Conservation (phyloP, 164 flowering plant genomes). For the Malania oleifera region DNA sequence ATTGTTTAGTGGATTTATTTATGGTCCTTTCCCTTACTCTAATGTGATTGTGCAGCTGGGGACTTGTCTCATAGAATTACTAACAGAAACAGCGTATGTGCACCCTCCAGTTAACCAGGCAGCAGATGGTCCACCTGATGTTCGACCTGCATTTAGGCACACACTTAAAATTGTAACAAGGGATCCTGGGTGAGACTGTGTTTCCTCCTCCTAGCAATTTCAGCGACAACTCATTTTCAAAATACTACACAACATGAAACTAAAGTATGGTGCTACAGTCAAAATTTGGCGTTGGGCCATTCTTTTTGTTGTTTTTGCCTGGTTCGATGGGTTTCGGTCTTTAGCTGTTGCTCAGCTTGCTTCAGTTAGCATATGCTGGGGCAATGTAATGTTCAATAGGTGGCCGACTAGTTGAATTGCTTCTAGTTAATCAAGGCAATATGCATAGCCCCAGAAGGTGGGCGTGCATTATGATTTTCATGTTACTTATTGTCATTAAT, state of each 20-base stretch:
- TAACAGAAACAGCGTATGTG: conserved; percentile 76
- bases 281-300: too few relatives aligned
- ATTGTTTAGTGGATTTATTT: too few relatives aligned
- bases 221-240: too few relatives aligned
- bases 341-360: background rate
- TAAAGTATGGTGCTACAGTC: too few relatives aligned
- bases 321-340: too few relatives aligned
- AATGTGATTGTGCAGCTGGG: conserved; percentile 65
- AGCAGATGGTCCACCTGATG: conserved; percentile 67
- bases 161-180: conserved; percentile 38
- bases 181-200: conserved; percentile 45
- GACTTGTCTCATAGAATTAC: conserved; percentile 68
- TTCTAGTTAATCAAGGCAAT: background rate
- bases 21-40: background rate
- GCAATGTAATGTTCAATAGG: too few relatives aligned
- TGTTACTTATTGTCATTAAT: background rate
- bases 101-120: conserved; percentile 64
- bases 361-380: too few relatives aligned
- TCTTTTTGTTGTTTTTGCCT: background rate
- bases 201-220: background rate
- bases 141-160: conserved; percentile 91
- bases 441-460: background rate
- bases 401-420: too few relatives aligned
- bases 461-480: too few relatives aligned
- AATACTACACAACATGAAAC: too few relatives aligned